Base-by-base conservation (phyloP, 23 red algal genomes). In the Rhodosorus marinus region DNA sequence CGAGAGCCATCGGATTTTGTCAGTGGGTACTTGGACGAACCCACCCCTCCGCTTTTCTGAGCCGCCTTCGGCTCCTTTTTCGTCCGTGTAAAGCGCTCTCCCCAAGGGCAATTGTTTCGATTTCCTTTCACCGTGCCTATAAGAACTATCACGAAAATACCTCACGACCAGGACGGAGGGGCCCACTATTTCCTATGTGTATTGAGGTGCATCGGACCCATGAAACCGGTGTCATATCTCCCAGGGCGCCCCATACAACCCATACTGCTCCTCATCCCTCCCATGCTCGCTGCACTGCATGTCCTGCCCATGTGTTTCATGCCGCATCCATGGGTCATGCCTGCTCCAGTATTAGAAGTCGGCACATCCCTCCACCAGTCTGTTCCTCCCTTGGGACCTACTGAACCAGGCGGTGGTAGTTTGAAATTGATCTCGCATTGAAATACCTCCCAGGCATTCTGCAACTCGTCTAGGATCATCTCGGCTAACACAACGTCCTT, bases 371-470 rank as follows among this genome's bases (percentile, higher is more conserved):
- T n/a, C n/a, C n/a, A n/a, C n/a, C n/a, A n/a, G n/a, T n/a, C 22
- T 5, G 24, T 42, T 0, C 60, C 65, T 4, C 56, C 56, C 34
- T 72, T 82, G 4, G 76, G 76, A 31, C 76, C 76, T 0, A 82
- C 76, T 14, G 76, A 82, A 5, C 76, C 76, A 4, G 76, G 64
- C 60, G 82, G 71, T 58, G 67, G 60, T 7, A 66, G 71, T 47
- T 69, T 78, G 24, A 72, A 72, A 36, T 92, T 70, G 31, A 64
- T 35, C 40, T 92, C 64, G 3, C 72, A 72, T 31, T 55, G 69
- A 64, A 61, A 78, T n/a, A 80, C 72, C 34, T 92, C 82, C 48
- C 75, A 71, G 6, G 62, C 69, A 51, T 92, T 80, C 28, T 80
- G 63, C 24, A 92, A 70, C 29, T 80, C 74, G 26, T 77, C 69